phyloP scores from a whole-genome alignment of 345 rosid genomes.

The Rhodamnia rubescens region DNA sequence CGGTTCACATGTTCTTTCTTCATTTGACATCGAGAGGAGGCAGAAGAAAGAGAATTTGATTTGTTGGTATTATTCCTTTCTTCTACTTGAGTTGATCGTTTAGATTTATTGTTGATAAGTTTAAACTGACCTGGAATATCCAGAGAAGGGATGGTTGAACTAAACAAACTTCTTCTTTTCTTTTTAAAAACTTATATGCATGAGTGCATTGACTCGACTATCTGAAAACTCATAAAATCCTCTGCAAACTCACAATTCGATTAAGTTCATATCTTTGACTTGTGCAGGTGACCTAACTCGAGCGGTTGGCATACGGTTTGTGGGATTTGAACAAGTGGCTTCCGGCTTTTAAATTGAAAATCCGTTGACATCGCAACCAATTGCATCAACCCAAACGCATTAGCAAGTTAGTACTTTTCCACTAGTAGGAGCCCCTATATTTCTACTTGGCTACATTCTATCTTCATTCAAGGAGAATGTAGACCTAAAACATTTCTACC shows the following conservation, averaged over 20 bases:
- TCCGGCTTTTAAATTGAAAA: too few relatives aligned
- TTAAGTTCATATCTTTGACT: background rate
- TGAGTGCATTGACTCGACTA: background rate
- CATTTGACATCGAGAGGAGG: background rate
- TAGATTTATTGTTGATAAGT: background rate
- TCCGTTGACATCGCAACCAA: too few relatives aligned
- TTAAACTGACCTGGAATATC: background rate
- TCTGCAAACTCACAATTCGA: background rate
- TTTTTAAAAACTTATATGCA: background rate
- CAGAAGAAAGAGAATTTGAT: background rate
- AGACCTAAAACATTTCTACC: too few relatives aligned
- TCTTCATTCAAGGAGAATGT: too few relatives aligned
- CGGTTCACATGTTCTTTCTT: background rate
- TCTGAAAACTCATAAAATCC: background rate
- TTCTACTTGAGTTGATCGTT: background rate
- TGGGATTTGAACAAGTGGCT: too few relatives aligned
- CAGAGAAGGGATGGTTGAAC: background rate
- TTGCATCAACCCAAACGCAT: too few relatives aligned
- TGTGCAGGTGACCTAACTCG: background rate
- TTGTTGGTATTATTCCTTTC: background rate
- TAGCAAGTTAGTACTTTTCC: too few relatives aligned
- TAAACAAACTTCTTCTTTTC: background rate
- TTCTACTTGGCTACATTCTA: too few relatives aligned
- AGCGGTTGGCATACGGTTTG: background rate
- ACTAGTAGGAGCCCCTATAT: too few relatives aligned